Conservation (phyloP, 176 grass and related monocot species). For the Oryza punctata region DNA sequence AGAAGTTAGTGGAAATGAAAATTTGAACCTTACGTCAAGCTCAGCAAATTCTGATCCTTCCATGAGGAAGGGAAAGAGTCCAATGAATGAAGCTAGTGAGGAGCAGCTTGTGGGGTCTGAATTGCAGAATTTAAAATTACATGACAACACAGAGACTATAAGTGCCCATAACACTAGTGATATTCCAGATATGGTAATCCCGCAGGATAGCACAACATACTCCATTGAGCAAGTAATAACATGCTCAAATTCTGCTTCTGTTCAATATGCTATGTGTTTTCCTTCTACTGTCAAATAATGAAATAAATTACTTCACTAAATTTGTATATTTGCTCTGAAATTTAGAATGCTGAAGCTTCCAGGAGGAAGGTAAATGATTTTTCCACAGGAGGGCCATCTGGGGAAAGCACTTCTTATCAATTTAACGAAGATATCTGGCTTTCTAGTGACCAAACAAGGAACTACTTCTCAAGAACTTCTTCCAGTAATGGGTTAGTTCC, state of each 20-base stretch:
- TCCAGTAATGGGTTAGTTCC: conserved; percentile 46
- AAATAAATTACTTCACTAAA: conserved; percentile 32
- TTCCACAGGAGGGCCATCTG: conserved; percentile 64
- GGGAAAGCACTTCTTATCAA: conserved; percentile 67
- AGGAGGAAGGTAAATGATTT: conserved; percentile 44
- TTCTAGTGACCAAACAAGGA: conserved; percentile 62
- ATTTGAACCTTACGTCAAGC: conserved; percentile 36
- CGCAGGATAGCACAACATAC: conserved; percentile 36
- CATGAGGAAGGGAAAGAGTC: conserved; percentile 52
- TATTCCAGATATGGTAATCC: conserved; percentile 54
- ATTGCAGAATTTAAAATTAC: conserved; percentile 64
- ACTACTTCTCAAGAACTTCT: conserved; percentile 58
- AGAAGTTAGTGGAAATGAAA: conserved; percentile 53
- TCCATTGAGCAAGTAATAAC: conserved; percentile 39
- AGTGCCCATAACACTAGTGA: conserved; percentile 50
- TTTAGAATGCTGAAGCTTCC: conserved; percentile 55
- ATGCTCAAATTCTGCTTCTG: conserved; percentile 3
- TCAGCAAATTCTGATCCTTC: conserved; percentile 38
- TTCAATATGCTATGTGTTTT: conserved; percentile 24
- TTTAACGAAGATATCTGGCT: conserved; percentile 67
- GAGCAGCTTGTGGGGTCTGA: conserved; percentile 60
- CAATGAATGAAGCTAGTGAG: conserved; percentile 44
- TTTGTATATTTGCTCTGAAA: conserved; percentile 45
- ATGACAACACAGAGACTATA: conserved; percentile 54
- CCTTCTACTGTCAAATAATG: background rate